Conservation (phyloP, 2,329 filamentous ascomycete genomes). For the Fusarium chlamydosporum region DNA sequence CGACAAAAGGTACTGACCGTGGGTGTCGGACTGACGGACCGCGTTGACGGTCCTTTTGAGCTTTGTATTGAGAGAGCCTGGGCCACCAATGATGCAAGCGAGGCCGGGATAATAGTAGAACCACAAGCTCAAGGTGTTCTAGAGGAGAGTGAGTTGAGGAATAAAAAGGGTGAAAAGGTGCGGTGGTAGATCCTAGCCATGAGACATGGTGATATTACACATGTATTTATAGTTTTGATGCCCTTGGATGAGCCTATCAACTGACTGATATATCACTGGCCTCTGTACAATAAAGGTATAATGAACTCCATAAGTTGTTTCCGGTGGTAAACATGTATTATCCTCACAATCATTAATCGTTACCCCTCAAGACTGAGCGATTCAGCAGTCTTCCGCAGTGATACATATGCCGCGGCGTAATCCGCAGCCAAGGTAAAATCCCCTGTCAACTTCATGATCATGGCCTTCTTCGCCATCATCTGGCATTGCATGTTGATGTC, state of each 20-base stretch:
- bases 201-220: conserved; percentile 7
- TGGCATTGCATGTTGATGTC: conserved; percentile 78
- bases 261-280: conserved; percentile 1
- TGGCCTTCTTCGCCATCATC: conserved; percentile 85
- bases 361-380: conserved; percentile 48
- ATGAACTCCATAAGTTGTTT: conserved; percentile 14
- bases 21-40: conserved; percentile 90
- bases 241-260: conserved; percentile 7
- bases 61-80: conserved; percentile 88
- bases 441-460: conserved; percentile 78
- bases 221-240: conserved; percentile 25
- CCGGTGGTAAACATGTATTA: neutral
- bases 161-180: conserved; percentile 57
- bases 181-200: conserved; percentile 52
- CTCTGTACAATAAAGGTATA: conserved; percentile 37
- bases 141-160: conserved; percentile 54
- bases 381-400: conserved; percentile 63
- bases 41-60: conserved; percentile 89
- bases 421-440: conserved; percentile 75
- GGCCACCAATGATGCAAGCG: conserved; percentile 78
- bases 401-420: conserved; percentile 75
- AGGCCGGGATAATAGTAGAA: conserved; percentile 46
- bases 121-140: conserved; percentile 29
- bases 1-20: conserved; percentile 87
- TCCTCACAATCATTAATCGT: conserved; percentile 21